Evolutionary conservation across 2,329 filamentous ascomycete genomes (phyloP), one percentile per base, ranked within the genome.

Genomic region (Mycocentrospora acerina): DNA sequence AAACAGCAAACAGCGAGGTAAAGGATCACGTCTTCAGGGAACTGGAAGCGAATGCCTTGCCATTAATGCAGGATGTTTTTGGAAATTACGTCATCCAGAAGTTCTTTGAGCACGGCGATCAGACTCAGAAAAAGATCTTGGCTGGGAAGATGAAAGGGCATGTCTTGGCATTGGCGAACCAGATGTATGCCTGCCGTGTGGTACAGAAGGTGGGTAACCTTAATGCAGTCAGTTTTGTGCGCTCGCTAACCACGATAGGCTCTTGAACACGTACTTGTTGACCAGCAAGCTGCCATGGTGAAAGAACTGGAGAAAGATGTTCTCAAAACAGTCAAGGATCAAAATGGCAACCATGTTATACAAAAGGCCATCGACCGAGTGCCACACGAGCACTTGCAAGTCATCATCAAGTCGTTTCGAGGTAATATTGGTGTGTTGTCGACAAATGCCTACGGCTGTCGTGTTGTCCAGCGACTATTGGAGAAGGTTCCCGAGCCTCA

Each of bases 61-160:
- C 91, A 59, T 73, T 98, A 32, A 96, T 95, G 89, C 91, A 85
- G 30, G 93, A 97, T 64, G 85, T 97, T 0, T 98, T 96, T 61
- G 93, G 93, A 37, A 98, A 98, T 67, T 98, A 97, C 61, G 93
- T 98, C 24, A 90, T 97, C 26, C 93, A 98, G 61, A 97, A 96
- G 66, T 84, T 97, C 62, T 96, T 97, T 47, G 91, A 97, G 64
- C 89, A 97, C 64, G 91, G 93, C 26, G 94, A 89, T 53, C 90
- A 95, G 67, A 79, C 84, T 0, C 93, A 98, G 71, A 98, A 98
- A 73, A 90, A 85, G 67, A 78, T 86, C 2, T 70, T 98, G 28
- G 90, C 89, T 1, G 82, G 83, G 48, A 83, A 87, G 66, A 96
- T 97, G 90, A 88, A 85, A 64, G 86, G 86, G 6, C 87, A 90